Conservation (phyloP, 305 asterid species). For the Rubia tinctorum region DNA sequence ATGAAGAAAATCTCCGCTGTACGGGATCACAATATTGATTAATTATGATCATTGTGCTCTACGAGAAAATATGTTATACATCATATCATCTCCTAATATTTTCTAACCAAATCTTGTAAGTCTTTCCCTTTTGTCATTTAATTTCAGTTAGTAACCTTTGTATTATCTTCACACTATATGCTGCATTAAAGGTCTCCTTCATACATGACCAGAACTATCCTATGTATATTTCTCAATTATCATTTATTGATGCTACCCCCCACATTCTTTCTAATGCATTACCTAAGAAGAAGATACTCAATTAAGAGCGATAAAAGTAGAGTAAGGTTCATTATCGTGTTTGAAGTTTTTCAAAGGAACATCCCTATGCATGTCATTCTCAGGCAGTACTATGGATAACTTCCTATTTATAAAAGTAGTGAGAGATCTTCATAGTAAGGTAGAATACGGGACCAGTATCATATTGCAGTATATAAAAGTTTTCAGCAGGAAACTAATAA, state of each 20-base stretch:
- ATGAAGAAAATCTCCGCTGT: neutral
- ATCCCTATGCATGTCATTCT: neutral
- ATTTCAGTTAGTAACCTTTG: neutral
- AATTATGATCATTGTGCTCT: neutral
- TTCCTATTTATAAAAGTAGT: neutral
- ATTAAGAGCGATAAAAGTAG: neutral
- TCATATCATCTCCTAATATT: neutral
- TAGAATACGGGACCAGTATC: neutral
- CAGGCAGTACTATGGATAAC: neutral
- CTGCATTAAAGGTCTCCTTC: neutral
- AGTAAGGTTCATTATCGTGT: slow-evolving; percentile 10
- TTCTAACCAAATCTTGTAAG: neutral
- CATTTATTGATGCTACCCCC: neutral
- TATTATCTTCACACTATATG: neutral
- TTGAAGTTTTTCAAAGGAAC: neutral
- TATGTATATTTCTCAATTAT: neutral
- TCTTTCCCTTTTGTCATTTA: neutral
- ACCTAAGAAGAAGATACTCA: slow-evolving; percentile 6
- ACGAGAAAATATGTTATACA: neutral
- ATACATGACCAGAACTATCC: neutral
- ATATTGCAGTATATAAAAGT: neutral
- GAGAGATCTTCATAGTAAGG: neutral
- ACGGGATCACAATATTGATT: neutral
- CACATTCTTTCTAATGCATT: neutral
- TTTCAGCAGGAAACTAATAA: neutral